Conservation (phyloP, 2,329 filamentous ascomycete genomes). For the Onygenales sp. region DNA sequence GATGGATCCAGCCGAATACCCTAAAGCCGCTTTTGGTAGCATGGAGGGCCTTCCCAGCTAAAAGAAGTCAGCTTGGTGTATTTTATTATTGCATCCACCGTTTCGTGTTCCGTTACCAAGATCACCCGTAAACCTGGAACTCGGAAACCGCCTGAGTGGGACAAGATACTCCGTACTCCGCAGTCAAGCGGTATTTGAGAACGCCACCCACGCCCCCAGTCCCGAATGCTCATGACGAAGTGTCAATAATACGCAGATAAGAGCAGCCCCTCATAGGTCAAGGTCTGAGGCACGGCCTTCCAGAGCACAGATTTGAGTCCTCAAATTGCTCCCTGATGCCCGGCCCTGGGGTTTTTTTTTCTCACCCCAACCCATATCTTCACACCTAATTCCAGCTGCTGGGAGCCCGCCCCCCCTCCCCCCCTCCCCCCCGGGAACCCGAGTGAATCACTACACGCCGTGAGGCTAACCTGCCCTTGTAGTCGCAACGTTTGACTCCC, state of each 20-base stretch:
- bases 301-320: background rate
- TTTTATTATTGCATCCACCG: background rate
- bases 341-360: background rate
- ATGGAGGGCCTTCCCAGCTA: background rate
- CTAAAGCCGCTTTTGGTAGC: background rate
- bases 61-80: background rate
- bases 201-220: slow-evolving; percentile 3
- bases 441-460: background rate
- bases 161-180: background rate
- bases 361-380: background rate
- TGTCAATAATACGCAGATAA: background rate
- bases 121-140: slow-evolving; percentile 1
- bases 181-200: background rate
- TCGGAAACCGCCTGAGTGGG: slow-evolving; percentile 2
- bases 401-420: background rate
- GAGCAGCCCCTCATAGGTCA: background rate
- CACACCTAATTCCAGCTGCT: background rate
- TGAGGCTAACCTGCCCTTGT: background rate
- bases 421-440: too few relatives aligned
- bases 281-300: background rate
- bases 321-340: too few relatives aligned
- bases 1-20: background rate
- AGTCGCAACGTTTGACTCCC: background rate
- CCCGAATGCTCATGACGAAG: background rate
- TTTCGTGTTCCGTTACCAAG: background rate